These are phyloP conservation scores for Fraxinus anomala DNA, from an alignment of 257 asterid genomes.

Conservation along the genomic window DNA sequence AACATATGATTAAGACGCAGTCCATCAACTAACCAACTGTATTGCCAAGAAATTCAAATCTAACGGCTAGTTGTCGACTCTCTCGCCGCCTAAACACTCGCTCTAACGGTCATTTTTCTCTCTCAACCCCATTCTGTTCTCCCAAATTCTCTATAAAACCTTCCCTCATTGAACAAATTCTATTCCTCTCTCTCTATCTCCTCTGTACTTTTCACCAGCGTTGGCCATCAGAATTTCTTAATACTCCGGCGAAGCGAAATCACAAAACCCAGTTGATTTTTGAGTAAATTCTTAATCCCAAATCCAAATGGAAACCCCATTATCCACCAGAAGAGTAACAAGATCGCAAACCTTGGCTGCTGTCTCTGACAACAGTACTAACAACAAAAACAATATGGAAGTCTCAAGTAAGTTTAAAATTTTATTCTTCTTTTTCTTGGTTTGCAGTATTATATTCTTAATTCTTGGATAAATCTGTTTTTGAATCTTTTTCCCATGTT, in stretches of 20 bases:
- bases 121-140: slow-evolving; percentile 20
- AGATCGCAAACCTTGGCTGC: slow-evolving; percentile 67
- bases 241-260: slow-evolving; percentile 10
- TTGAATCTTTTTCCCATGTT: slow-evolving; percentile 33
- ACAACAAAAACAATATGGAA: slow-evolving; percentile 15
- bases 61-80: slow-evolving; percentile 71
- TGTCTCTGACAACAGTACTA: slow-evolving; percentile 30
- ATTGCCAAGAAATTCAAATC: slow-evolving; percentile 33
- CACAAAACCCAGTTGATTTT: slow-evolving; percentile 9
- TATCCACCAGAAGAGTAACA: slow-evolving; percentile 68
- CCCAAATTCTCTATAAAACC: slow-evolving; percentile 40
- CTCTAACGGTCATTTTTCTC: slow-evolving; percentile 70
- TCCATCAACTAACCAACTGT: neutral
- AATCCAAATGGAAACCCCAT: slow-evolving; percentile 76
- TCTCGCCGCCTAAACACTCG: slow-evolving; percentile 36
- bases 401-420: slow-evolving; percentile 36
- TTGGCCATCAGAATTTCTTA: neutral
- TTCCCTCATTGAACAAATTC: slow-evolving; percentile 7
- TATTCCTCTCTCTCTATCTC: neutral
- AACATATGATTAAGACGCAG: neutral
- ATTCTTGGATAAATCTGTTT: neutral
- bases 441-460: neutral
- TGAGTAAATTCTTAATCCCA: slow-evolving; percentile 1
- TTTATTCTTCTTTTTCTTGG: neutral
- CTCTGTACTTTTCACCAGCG: neutral